These are phyloP conservation scores for Discostella pseudostelligera DNA, from an alignment of 108 stramenopile genomes.

Conservation along the genomic window DNA sequence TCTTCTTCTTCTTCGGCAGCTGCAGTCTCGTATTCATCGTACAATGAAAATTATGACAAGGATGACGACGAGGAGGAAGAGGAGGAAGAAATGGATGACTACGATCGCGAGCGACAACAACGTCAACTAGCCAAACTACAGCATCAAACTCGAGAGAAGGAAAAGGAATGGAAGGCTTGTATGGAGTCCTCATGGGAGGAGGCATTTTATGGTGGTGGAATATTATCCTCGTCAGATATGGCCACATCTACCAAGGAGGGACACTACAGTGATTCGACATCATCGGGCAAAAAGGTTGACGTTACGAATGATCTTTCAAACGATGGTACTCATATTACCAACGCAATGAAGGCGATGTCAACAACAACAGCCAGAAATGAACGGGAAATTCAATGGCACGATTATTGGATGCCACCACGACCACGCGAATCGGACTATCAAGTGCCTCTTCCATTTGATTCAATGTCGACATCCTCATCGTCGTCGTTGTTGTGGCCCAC, in stretches of 20 bases:
- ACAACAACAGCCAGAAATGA: slow-evolving; percentile 3
- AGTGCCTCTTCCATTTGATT: slow-evolving; percentile 49
- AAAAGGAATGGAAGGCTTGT: slow-evolving; percentile 19
- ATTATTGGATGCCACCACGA: slow-evolving; percentile 73
- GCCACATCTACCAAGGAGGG: no score
- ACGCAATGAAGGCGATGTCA: background rate
- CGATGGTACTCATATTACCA: background rate
- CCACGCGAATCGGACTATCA: slow-evolving; percentile 37
- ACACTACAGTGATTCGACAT: background rate
- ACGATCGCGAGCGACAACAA: slow-evolving; percentile 28
- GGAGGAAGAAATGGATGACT: slow-evolving; percentile 55
- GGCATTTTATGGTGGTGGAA: slow-evolving; percentile 28
- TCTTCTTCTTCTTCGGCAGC: slow-evolving; percentile 15
- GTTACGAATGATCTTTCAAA: background rate
- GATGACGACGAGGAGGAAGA: slow-evolving; percentile 63
- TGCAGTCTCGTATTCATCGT: slow-evolving; percentile 5
- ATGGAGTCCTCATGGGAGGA: slow-evolving; percentile 34
- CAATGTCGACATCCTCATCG: slow-evolving; percentile 19
- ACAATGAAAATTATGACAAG: slow-evolving; percentile 57
- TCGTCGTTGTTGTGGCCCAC: slow-evolving; percentile 8
- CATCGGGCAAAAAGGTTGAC: background rate
- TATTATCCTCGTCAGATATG: no score
- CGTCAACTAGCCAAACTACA: slow-evolving; percentile 9
- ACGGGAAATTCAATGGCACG: slow-evolving; percentile 55
- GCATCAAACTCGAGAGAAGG: slow-evolving; percentile 10